Percentiles rank a stretch among this genome's conserved stretches.
Conservation (phyloP, 257 asterid genomes). For the Linderniella brevidens region DNA sequence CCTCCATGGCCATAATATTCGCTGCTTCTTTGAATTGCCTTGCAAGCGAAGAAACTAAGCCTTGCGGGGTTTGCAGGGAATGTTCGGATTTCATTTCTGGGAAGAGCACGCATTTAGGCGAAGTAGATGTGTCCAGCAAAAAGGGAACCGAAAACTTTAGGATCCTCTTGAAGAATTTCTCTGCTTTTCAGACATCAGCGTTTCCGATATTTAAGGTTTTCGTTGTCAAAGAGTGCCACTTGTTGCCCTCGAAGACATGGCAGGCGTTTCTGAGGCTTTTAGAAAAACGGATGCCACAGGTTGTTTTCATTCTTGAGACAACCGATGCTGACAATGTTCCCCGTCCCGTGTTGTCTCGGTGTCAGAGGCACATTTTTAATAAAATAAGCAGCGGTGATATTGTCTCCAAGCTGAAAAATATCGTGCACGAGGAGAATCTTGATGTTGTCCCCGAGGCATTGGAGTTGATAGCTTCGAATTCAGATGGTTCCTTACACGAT, state of each 20-base stretch:
- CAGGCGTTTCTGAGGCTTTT: constrained; percentile 58
- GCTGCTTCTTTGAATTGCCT: constrained; percentile 89
- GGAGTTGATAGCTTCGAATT: constrained; percentile 74
- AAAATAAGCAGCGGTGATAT: constrained; percentile 64
- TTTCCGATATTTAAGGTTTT: constrained; percentile 41
- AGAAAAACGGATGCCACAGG: constrained; percentile 56
- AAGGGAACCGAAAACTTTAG: constrained; percentile 44
- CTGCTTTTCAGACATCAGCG: constrained; percentile 23
- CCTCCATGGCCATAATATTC: constrained; percentile 70
- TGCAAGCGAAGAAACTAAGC: constrained; percentile 59
- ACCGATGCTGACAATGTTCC: constrained; percentile 78
- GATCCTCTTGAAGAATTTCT: constrained; percentile 36
- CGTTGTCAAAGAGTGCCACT: constrained; percentile 75
- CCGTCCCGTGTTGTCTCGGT: constrained; percentile 60
- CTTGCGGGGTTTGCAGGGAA: constrained; percentile 87
- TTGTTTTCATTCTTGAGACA: constrained; percentile 55
- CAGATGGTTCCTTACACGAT: constrained; percentile 90
- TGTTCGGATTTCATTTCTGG: constrained; percentile 67
- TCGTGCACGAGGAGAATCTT: constrained; percentile 42
- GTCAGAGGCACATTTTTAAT: constrained; percentile 75
- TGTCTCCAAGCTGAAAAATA: constrained; percentile 55
- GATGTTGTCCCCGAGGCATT: constrained; percentile 75
- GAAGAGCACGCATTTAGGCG: constrained; percentile 38
- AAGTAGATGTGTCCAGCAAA: constrained; percentile 66
- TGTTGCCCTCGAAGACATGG: constrained; percentile 84